Percentiles rank a stretch among this genome's conserved stretches.
Evolutionary conservation across 164 flowering plant genomes (phyloP).

Genomic region (Malania oleifera): DNA sequence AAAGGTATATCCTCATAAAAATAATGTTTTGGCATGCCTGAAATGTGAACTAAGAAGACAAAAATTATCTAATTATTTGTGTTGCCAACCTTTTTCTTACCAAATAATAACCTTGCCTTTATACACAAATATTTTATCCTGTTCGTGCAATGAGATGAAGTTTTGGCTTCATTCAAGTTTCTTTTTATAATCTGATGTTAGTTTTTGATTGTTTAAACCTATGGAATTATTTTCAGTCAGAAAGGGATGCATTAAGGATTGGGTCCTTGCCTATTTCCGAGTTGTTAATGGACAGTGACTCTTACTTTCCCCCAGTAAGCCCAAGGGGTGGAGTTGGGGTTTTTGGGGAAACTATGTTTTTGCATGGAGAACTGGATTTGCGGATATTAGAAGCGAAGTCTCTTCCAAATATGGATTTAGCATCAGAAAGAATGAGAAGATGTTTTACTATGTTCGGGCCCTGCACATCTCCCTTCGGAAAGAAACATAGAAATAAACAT

Average conservation of each 20-base stretch:
- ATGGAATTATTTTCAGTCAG: background rate
- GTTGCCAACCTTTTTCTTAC: no score
- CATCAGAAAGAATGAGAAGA: conserved; percentile 51
- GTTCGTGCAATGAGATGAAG: no score
- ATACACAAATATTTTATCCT: no score
- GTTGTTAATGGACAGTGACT: conserved; percentile 18
- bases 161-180: no score
- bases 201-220: no score
- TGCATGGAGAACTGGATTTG: conserved; percentile 67
- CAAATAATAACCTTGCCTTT: no score
- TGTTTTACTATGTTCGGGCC: conserved; percentile 39
- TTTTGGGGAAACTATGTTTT: conserved; percentile 30
- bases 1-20: no score
- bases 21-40: no score
- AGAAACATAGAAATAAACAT: background rate
- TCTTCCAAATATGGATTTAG: conserved; percentile 80
- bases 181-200: no score
- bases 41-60: no score
- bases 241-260: background rate
- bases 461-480: conserved; percentile 25
- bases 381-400: conserved; percentile 53
- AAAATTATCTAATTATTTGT: no score
- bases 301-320: conserved; percentile 10
- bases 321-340: conserved; percentile 6
- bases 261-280: background rate